These are phyloP conservation scores for Epichloe festucae DNA, from an alignment of 2,329 filamentous ascomycete species.

Conservation along the genomic window DNA sequence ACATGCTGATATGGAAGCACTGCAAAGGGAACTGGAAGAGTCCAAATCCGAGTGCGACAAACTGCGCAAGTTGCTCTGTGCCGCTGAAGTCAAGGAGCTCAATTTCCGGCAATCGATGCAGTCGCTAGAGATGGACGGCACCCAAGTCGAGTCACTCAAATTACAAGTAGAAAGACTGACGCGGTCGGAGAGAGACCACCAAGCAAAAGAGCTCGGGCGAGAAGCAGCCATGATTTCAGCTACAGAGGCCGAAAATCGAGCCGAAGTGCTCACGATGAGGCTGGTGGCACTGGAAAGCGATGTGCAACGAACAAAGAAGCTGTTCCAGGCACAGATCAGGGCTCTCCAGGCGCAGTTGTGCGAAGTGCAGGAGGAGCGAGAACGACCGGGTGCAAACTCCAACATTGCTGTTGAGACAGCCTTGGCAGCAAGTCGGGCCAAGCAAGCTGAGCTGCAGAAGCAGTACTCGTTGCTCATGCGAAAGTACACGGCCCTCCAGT, in stretches of 20 bases:
- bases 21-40: conserved; percentile 45
- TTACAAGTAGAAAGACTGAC: conserved; percentile 46
- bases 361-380: conserved; percentile 20
- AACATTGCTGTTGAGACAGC: conserved; percentile 29
- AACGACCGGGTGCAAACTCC: conserved; percentile 14
- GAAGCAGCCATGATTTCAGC: conserved; percentile 44
- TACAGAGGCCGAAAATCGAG: conserved; percentile 43
- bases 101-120: conserved; percentile 50
- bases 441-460: conserved; percentile 40
- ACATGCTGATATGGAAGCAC: conserved; percentile 40
- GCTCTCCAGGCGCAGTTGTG: conserved; percentile 32
- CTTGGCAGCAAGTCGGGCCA: conserved; percentile 37
- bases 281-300: conserved; percentile 39
- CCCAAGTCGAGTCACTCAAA: conserved; percentile 47
- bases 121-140: conserved; percentile 46
- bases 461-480: conserved; percentile 35
- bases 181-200: conserved; percentile 47
- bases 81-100: conserved; percentile 56
- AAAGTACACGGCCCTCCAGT: conserved; percentile 40
- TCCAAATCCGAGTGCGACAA: conserved; percentile 49
- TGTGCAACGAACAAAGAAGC: conserved; percentile 26
- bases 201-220: conserved; percentile 48
- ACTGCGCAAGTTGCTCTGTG: conserved; percentile 51
- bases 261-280: conserved; percentile 45
- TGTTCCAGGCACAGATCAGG: conserved; percentile 37